Evolutionary conservation across 2,329 filamentous ascomycete genomes (phyloP), one percentile per base, ranked within the genome.

Genomic region (Ophiostoma quercus): DNA sequence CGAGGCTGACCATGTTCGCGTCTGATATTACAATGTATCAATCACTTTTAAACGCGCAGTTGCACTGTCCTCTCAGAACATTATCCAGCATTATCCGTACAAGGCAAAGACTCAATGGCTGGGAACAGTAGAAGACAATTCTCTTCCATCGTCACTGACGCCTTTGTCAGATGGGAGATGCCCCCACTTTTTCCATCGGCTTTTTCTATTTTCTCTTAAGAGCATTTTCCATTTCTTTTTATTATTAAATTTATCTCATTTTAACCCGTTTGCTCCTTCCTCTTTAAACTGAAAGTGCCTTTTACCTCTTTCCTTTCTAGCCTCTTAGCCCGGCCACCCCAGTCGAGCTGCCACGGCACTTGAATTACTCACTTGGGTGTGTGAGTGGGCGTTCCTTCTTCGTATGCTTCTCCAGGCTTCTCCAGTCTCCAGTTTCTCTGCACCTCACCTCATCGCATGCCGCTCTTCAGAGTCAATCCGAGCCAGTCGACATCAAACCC

Each of bases 401-500:
- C 14, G 54, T 57, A 57, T 60, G 54, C 41, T n/a, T 47, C 62
- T 39, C 25, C 14, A 63, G 54, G 12, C 22, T 29, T 29, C 22
- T 32, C 54, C 54, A 60, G 54, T 60, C 22, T 32, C 54, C 54
- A 60, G 54, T 60, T 60, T 16, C 54, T 60, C 54, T 60, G 54
- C 54, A 60, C 54, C 54, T 60, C 54, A 60, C 11, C 54, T 60
- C 51, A 60, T 60, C 25, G 11, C 22, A 32, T 16, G 25, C 54
- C 54, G 54, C 54, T 60, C 54, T 12, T 25, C 11, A 41, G 11
- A 57, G 22, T 57, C 51, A 57, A 57, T 47, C 43, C 9, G 6
- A 51, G 16, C 16, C 16, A 51, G 16, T 8, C 47, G 47, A 25
- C n/a, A n/a, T 57, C 51, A 25, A 25, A 57, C 22, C 54, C 3